Evolutionary conservation across 1,284 basidiomycete species (phyloP).

Genomic region (Hypsizygus ulmarius): DNA sequence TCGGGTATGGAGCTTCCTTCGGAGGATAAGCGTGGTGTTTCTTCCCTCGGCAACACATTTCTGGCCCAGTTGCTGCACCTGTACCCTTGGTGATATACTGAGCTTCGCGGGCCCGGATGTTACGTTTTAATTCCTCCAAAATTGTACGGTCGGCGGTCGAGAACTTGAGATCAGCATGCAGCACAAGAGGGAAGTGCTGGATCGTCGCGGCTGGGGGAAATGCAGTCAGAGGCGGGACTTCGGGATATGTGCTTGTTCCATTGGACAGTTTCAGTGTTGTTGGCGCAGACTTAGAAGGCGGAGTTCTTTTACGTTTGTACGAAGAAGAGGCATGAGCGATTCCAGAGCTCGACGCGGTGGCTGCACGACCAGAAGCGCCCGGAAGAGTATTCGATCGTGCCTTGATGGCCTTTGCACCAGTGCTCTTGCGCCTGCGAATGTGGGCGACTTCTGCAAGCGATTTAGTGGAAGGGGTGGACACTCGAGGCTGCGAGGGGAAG

Average conservation of each 20-base stretch:
- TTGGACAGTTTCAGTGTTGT: slow-evolving; percentile 8
- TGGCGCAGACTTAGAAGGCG: slow-evolving; percentile 10
- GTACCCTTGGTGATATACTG: slow-evolving; percentile 53
- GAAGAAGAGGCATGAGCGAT: background rate
- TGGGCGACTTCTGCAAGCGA: slow-evolving; percentile 31
- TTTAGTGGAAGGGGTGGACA: slow-evolving; percentile 29
- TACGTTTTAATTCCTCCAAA: slow-evolving; percentile 50
- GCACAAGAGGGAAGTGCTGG: background rate
- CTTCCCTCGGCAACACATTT: slow-evolving; percentile 36
- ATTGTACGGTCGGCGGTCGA: slow-evolving; percentile 60
- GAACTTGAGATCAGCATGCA: slow-evolving; percentile 33
- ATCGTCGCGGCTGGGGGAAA: slow-evolving; percentile 1
- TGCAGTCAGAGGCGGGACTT: slow-evolving; percentile 5
- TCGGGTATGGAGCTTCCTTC: slow-evolving; percentile 61
- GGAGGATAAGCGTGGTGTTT: slow-evolving; percentile 52
- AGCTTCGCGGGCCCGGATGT: slow-evolving; percentile 47
- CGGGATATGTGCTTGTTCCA: slow-evolving; percentile 6
- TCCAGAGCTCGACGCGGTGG: background rate
- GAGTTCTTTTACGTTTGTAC: background rate
- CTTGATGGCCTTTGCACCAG: slow-evolving; percentile 28
- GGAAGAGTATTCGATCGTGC: slow-evolving; percentile 18
- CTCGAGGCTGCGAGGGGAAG: slow-evolving; percentile 24
- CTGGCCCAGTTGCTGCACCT: slow-evolving; percentile 26
- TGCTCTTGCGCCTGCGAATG: slow-evolving; percentile 34
- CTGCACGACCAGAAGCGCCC: slow-evolving; percentile 1